Evolutionary conservation across 1,284 basidiomycete genomes (phyloP), one percentile per base, ranked within the genome.

Genomic region (Pseudozyma tsukubaensis): DNA sequence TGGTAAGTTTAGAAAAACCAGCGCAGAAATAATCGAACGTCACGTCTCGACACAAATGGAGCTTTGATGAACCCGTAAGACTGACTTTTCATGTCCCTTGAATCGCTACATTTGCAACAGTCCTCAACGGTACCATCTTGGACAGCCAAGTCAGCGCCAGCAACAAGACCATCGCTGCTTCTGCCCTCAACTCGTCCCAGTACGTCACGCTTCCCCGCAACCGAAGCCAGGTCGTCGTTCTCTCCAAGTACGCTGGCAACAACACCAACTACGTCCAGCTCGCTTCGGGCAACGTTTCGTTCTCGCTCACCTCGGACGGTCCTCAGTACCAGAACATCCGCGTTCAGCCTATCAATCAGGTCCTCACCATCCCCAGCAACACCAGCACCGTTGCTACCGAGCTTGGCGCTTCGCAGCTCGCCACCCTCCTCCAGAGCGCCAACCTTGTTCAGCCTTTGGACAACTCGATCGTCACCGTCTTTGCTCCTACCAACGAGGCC

Each of bases 151-250:
- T 87, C 10, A 83, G 85, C 3, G 83, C 85, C 9, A 69, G 69
- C 34, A 84, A 85, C 13, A 81, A 78, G 59, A 85, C 88, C 58
- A 91, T 91, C 0, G 85, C 92, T 56, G 90, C 89, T 4, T 87
- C 89, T 43, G 91, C 91, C 0, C 85, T 90, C 14, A 59, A 47
- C 59, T 47, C 91, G 50, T 88, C 87, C 50, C 86, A 88, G 43
- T 68, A 47, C 36, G 75, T 77, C 21, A 37, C 16, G 11, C 75
- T 79, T 7, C 68, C 71, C 2, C 42, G 47, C 43, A 63, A 67
- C 61, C 70, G 74, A 51, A 86, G 86, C 11, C 91, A 92, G 76
- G 92, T 91, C 8, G 84, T 92, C 12, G 89, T 88, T 0, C 90
- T 86, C 55, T 87, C 89, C 19, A 86, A 86, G 39, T 44, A 66